phyloP scores from a whole-genome alignment of 306 rosid species.

The Lathyrus aphaca region DNA sequence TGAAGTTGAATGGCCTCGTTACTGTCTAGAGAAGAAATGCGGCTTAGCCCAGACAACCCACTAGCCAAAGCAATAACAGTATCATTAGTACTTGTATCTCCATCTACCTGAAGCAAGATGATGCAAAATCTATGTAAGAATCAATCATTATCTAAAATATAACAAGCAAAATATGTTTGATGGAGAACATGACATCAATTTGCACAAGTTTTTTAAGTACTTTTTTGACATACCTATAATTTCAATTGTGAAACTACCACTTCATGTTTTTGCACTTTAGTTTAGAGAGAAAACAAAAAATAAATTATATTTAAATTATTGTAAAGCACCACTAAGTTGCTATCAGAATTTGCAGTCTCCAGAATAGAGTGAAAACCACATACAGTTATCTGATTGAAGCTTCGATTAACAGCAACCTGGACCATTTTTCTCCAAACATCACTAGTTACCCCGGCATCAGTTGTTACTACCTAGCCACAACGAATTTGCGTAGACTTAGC shows the following conservation, averaged over 20 bases:
- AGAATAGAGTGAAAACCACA: conserved; percentile 34
- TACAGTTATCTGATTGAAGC: conserved; percentile 98
- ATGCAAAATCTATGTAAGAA: conserved; percentile 10
- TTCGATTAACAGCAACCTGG: conserved; percentile 79
- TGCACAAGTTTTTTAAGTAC: conserved; percentile 12
- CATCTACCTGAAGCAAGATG: conserved; percentile 75
- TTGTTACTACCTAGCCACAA: conserved; percentile 70
- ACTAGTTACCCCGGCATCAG: conserved; percentile 81
- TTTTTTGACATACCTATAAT: conserved; percentile 26
- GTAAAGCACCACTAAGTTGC: conserved; percentile 15
- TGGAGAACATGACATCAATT: conserved; percentile 1
- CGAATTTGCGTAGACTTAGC: conserved; percentile 1
- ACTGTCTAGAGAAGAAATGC: conserved; percentile 64
- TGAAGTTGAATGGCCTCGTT: conserved; percentile 78
- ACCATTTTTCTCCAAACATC: conserved; percentile 90
- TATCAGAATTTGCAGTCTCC: conserved; percentile 23
- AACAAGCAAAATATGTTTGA: neutral
- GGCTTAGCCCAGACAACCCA: conserved; percentile 72
- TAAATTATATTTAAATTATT: conserved; percentile 2
- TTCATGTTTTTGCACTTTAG: conserved; percentile 12
- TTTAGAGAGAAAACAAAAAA: conserved; percentile 18
- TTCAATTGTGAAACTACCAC: conserved; percentile 11
- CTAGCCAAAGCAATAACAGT: conserved; percentile 93
- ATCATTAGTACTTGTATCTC: conserved; percentile 97
- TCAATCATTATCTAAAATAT: conserved; percentile 26